phyloP scores from a whole-genome alignment of 345 rosid species.

The Dipteronia sinensis region DNA sequence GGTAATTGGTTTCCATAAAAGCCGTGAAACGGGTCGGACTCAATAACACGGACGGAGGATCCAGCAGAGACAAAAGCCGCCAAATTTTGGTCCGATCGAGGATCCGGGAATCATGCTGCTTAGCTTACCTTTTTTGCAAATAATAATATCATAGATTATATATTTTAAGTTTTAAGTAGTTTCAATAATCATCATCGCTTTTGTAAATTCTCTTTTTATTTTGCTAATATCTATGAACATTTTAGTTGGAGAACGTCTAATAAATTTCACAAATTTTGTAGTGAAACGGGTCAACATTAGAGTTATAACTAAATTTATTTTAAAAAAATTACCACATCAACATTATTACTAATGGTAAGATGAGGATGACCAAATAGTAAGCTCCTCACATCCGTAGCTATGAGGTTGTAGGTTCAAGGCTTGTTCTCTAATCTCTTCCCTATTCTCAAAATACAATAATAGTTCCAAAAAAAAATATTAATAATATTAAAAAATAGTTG shows the following conservation, averaged over 20 bases:
- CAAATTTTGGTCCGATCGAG: conserved; percentile 16
- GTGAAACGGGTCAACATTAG: not conserved
- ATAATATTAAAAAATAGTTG: too few relatives aligned
- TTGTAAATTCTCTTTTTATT: not conserved
- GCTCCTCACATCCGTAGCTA: too few relatives aligned
- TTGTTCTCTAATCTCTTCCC: too few relatives aligned
- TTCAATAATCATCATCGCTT: not conserved
- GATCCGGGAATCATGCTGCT: conserved; percentile 23
- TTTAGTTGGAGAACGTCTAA: not conserved
- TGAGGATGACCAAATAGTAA: too few relatives aligned
- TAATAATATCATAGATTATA: not conserved
- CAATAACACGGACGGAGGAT: not conserved
- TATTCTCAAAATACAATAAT: too few relatives aligned
- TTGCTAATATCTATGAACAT: not conserved
- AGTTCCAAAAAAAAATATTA: too few relatives aligned
- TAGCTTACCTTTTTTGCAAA: not conserved
- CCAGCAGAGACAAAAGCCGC: conserved; percentile 6
- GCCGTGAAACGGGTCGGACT: conserved; percentile 25
- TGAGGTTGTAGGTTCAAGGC: too few relatives aligned
- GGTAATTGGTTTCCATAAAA: conserved; percentile 2
- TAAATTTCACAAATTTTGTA: too few relatives aligned
- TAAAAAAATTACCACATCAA: too few relatives aligned
- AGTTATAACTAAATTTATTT: not conserved
- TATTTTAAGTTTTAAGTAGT: not conserved
- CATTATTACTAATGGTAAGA: too few relatives aligned